Conservation (phyloP, 345 rosid genomes). For the Salix exigua region DNA sequence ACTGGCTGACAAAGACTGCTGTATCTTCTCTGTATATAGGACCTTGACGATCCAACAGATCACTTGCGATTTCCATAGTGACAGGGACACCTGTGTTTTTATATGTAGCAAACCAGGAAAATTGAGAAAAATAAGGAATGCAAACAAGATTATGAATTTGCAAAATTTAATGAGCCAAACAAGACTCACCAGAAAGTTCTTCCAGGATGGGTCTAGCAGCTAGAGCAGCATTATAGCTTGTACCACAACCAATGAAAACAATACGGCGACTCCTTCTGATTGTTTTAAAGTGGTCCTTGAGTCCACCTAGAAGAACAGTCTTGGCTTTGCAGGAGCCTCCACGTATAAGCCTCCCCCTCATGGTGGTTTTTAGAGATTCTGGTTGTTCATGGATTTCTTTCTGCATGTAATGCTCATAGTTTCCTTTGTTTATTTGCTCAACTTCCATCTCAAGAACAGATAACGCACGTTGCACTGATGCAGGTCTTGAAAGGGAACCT, state of each 20-base stretch:
- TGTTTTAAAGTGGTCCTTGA: constrained; percentile 88
- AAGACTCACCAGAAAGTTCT: constrained; percentile 80
- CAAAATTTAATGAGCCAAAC: constrained; percentile 2
- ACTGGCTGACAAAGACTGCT: constrained; percentile 94
- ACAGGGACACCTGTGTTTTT: constrained; percentile 71
- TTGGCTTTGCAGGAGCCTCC: constrained; percentile 81
- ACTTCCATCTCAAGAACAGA: constrained; percentile 95
- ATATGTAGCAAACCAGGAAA: neutral
- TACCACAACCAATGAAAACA: constrained; percentile 93
- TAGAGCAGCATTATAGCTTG: constrained; percentile 94
- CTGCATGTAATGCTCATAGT: constrained; percentile 91
- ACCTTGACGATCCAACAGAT: constrained; percentile 87
- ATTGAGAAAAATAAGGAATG: neutral
- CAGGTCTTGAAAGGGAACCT: constrained; percentile 51
- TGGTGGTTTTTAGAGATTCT: constrained; percentile 86
- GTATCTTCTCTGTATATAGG: constrained; percentile 98
- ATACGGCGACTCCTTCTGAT: constrained; percentile 89
- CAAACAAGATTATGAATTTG: neutral
- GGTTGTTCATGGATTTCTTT: constrained; percentile 99
- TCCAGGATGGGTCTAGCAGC: constrained; percentile 93
- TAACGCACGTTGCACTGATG: constrained; percentile 91
- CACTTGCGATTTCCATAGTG: constrained; percentile 98
- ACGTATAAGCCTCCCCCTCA: constrained; percentile 93
- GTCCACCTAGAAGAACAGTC: constrained; percentile 89
- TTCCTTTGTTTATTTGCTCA: constrained; percentile 92